Base-by-base conservation (phyloP, 1,284 basidiomycete species). In the Ganoderma boninense region DNA sequence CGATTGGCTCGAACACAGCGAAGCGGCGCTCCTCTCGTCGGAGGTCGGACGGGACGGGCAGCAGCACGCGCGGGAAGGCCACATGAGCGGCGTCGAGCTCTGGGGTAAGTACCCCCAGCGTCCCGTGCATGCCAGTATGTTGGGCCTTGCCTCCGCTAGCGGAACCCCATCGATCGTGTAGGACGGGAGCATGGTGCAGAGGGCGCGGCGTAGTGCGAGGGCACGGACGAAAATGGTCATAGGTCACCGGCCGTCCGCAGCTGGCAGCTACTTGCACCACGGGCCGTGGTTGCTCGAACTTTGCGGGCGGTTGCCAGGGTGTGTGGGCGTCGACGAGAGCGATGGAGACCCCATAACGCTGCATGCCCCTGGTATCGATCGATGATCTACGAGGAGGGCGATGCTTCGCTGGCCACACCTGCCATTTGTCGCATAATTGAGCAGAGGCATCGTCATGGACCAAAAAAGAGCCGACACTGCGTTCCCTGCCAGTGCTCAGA, bases 301-400 rank as follows among this genome's bases (percentile, higher is more conserved):
- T 32, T 32, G 38, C 38, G 38, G 38, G 38, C 16, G 32, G 64
- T 46, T 26, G 56, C 29, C 64, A 35, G 56, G 56, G 56, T n/a
- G 44, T 46, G 64, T 32, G 56, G 26, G 56, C 64, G 56, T n/a
- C 29, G 23, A 40, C 40, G 40, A 18, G 6, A 16, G 18, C 32
- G n/a, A 46, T 20, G 10, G 4, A 4, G n/a, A 8, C 26, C 29
- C n/a, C 29, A 26, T 42, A 16, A 57, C 18, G 40, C n/a, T 49
- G 29, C 65, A 52, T 43, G 65, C 57, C 49, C 57, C 44, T 35
- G 59, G 44, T 68, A 68, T 68, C 67, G 35, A 69, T 69, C 68
- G 68, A 69, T 69, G 59, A 69, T 69, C 64, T 38, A 60, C 60
- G 60, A 42, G 42, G 60, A 42, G n/a, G 18, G 38, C 16, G 35